Evolutionary conservation across 1,284 basidiomycete species (phyloP).

Genomic region (Chiua sp.): DNA sequence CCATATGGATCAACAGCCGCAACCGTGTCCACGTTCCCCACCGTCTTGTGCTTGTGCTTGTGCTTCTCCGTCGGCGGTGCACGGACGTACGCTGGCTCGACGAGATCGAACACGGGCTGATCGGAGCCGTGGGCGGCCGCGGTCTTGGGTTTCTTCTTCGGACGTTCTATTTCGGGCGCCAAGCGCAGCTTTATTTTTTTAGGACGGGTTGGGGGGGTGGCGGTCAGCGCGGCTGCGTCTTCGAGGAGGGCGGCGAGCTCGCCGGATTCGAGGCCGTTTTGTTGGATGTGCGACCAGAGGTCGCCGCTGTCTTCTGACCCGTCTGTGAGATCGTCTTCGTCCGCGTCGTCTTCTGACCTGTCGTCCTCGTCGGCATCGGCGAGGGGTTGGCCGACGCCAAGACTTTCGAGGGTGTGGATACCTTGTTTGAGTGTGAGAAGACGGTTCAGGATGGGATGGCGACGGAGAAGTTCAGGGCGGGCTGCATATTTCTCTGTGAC

Average conservation of each 20-base stretch:
- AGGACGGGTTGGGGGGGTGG: slow-evolving; percentile 15
- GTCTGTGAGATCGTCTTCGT: slow-evolving; percentile 33
- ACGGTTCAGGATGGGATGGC: slow-evolving; percentile 83
- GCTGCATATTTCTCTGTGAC: slow-evolving; percentile 66
- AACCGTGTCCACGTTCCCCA: slow-evolving; percentile 16
- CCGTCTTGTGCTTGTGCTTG: neutral
- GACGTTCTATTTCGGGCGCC: slow-evolving; percentile 22
- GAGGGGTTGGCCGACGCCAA: slow-evolving; percentile 64
- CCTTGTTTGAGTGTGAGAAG: slow-evolving; percentile 88
- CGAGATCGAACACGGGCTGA: slow-evolving; percentile 66
- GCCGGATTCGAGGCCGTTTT: slow-evolving; percentile 49
- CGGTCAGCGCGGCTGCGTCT: slow-evolving; percentile 44
- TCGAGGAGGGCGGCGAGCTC: slow-evolving; percentile 62
- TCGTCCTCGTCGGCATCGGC: slow-evolving; percentile 52
- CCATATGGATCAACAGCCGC: slow-evolving; percentile 66
- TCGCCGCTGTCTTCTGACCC: slow-evolving; percentile 23
- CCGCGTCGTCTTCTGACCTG: slow-evolving; percentile 41
- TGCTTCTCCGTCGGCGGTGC: slow-evolving; percentile 31
- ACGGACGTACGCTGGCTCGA: slow-evolving; percentile 68
- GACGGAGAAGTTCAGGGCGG: slow-evolving; percentile 67
- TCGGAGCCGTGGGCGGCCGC: slow-evolving; percentile 21
- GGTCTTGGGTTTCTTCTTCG: slow-evolving; percentile 49
- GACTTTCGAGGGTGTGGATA: slow-evolving; percentile 81
- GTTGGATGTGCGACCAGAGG: slow-evolving; percentile 35
- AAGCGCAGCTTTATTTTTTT: slow-evolving; percentile 8